These are phyloP conservation scores for Aristolochia californica DNA, from an alignment of 164 flowering plant genomes.

Conservation along the genomic window DNA sequence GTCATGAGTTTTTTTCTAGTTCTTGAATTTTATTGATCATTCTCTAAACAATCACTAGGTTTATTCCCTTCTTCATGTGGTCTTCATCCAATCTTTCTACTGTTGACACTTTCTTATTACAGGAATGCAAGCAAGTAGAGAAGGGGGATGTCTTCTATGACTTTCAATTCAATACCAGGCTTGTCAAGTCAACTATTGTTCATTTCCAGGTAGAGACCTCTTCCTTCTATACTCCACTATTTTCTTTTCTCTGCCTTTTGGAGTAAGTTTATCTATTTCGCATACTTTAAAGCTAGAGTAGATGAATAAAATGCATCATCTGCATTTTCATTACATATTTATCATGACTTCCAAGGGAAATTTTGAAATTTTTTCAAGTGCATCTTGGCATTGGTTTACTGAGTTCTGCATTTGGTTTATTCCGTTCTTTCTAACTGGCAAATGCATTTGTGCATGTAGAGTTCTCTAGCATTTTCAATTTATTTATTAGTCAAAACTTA, in stretches of 20 bases:
- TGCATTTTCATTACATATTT: no score
- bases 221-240: background rate
- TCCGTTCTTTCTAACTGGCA: background rate
- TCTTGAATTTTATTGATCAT: background rate
- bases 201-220: slow-evolving; percentile 84
- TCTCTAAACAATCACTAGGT: background rate
- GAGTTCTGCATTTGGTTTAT: background rate
- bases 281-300: no score
- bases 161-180: slow-evolving; percentile 85
- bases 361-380: no score
- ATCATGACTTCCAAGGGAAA: no score
- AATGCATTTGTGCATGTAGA: no score
- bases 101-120: slow-evolving; percentile 7
- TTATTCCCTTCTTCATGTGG: background rate
- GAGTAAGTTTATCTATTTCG: no score
- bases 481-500: background rate
- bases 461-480: background rate
- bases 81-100: background rate
- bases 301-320: no score
- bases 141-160: slow-evolving; percentile 65
- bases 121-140: slow-evolving; percentile 65
- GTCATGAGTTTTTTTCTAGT: background rate
- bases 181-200: slow-evolving; percentile 80
- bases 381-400: no score
- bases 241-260: background rate